These are phyloP conservation scores for Pilasporangium apinafurcum DNA, from an alignment of 352 stramenopile species.

Conservation along the genomic window DNA sequence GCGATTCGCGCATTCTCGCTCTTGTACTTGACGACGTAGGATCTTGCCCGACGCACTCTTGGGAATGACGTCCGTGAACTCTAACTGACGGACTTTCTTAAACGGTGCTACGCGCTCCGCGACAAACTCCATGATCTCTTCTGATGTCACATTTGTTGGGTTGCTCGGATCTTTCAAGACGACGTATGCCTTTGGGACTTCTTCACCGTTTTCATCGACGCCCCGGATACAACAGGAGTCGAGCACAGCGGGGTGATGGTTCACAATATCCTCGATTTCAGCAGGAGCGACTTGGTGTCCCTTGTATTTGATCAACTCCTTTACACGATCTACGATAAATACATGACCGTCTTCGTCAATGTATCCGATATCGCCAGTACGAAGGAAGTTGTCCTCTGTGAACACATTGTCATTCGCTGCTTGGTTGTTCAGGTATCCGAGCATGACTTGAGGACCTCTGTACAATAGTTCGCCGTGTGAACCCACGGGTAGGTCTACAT, in stretches of 20 bases:
- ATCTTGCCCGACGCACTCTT: conserved; percentile 88
- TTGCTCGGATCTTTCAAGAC: conserved; percentile 62
- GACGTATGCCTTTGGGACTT: conserved; percentile 86
- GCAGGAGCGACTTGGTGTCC: conserved; percentile 88
- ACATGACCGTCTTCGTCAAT: conserved; percentile 90
- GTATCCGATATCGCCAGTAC: conserved; percentile 87
- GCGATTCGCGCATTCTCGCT: conserved; percentile 26
- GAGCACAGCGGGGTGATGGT: conserved; percentile 57
- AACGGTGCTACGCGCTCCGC: conserved; percentile 72
- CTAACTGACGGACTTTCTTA: conserved; percentile 83
- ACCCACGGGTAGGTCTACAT: conserved; percentile 24
- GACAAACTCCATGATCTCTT: conserved; percentile 61
- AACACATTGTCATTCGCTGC: conserved; percentile 82
- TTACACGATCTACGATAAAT: conserved; percentile 90
- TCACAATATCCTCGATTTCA: conserved; percentile 88
- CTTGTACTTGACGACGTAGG: conserved; percentile 72
- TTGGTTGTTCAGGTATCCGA: conserved; percentile 85
- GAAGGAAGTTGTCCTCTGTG: conserved; percentile 74
- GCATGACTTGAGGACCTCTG: conserved; percentile 88
- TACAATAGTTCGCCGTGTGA: conserved; percentile 75
- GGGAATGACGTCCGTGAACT: conserved; percentile 87
- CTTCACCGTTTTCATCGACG: conserved; percentile 73
- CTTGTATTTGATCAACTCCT: conserved; percentile 95
- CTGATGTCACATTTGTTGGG: conserved; percentile 1
- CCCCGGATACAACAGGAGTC: conserved; percentile 72